Evolutionary conservation across 2,329 filamentous ascomycete species (phyloP).

Genomic region (Epichloe festucae): DNA sequence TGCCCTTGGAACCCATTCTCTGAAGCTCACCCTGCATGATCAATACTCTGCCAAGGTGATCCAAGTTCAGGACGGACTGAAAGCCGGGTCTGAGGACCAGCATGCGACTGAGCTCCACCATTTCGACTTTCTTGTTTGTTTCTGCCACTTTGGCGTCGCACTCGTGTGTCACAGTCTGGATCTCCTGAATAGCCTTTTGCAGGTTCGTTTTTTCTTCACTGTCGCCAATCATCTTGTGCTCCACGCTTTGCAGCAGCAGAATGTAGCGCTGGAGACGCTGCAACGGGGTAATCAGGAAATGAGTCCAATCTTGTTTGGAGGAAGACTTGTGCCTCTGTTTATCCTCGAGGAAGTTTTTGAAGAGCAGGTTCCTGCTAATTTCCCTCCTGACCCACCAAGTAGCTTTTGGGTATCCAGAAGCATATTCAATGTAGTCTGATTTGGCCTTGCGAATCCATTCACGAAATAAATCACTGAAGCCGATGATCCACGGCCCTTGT

Average conservation of each 20-base stretch:
- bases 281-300: constrained; percentile 85
- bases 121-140: constrained; percentile 77
- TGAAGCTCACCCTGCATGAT: constrained; percentile 83
- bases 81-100: constrained; percentile 78
- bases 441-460: constrained; percentile 97
- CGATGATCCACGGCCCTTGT: constrained; percentile 85
- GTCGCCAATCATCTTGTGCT: constrained; percentile 71
- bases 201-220: constrained; percentile 84
- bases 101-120: constrained; percentile 73
- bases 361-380: constrained; percentile 70
- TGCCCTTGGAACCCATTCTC: constrained; percentile 74
- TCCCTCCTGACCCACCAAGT: constrained; percentile 76
- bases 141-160: constrained; percentile 89
- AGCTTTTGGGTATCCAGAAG: constrained; percentile 73
- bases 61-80: constrained; percentile 78
- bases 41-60: constrained; percentile 84
- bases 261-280: constrained; percentile 85
- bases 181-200: constrained; percentile 75
- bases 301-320: constrained; percentile 81
- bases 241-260: constrained; percentile 67
- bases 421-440: constrained; percentile 81
- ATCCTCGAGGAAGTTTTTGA: constrained; percentile 73
- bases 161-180: constrained; percentile 76
- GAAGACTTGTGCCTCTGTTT: constrained; percentile 68
- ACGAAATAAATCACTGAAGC: constrained; percentile 93